Evolutionary conservation across 805 yeast genomes (phyloP), one percentile per base, ranked within the genome.

Genomic region (Monosporozyma servazzii): DNA sequence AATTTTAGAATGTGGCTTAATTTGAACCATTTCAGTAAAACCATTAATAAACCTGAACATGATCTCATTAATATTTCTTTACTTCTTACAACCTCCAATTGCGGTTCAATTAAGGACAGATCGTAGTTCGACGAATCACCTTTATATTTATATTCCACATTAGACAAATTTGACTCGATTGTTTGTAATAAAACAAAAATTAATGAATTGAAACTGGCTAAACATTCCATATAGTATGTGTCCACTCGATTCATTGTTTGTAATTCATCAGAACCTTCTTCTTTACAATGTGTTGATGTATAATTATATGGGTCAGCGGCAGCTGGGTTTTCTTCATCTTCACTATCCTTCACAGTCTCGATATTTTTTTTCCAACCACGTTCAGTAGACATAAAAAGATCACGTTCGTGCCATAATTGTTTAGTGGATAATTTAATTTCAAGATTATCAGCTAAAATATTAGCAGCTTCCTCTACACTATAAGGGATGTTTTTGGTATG

Each of bases 391-490:
- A 86, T 82, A 56, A 88, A 88, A 20, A 73, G 65, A 52, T 83
- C 85, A 50, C 90, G 73, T 53, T 84, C 91, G 27, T 74, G 65
- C 81, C 89, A 82, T 44, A 90, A 66, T 60, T 90, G 89, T 53
- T 79, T 75, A 15, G 80, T 73, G n/a, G 82, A 77, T 50, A 86
- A 77, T 46, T 86, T 82, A 21, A 84, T 84, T 51, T 79, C 74
- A 1, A 87, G 76, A 15, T 85, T 78, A 10, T 77, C 69, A 29
- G 76, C 74, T 54, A 88, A 77, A 8, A 91, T 76, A 13, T 77
- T 77, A 23, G 87, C 75, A 0, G 96, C 96, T 63, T 91, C 96
- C 45, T 76, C 72, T 29, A 90, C 81, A 54, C 95, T 88, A 40
- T 70, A 75, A 0, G 97, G 97, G 9, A 45, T 33, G 10, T 13